Evolutionary conservation across 805 yeast genomes (phyloP), one percentile per base, ranked within the genome.

Genomic region (Ogataea populi-albae): DNA sequence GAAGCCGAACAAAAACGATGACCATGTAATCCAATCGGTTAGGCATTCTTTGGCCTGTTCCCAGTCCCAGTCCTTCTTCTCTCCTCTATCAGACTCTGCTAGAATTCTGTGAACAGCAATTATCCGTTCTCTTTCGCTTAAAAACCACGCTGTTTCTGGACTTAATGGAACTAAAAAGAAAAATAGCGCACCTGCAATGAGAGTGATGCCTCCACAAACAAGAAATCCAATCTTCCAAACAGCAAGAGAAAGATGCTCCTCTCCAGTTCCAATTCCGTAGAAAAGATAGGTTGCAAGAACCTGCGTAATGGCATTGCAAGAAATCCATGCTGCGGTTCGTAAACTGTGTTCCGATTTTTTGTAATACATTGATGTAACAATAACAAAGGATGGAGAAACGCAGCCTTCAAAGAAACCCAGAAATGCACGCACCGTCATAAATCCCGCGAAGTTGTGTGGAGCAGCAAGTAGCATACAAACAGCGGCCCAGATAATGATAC

Each of bases 191-290:
- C 84, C 85, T 10, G 76, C 49, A 7, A 69, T 50, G 3, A 79
- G 55, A 3, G 86, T 79, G 37, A 77, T 65, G 5, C 68, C 54
- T n/a, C 93, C 94, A 29, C 75, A 69, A 19, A 80, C 65, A 32
- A 83, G 59, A 53, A 72, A 83, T 4, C 79, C 54, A 10, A 77
- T 55, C 49, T 72, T 76, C 89, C 89, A 84, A 3, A 80, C 65
- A 2, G 57, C 65, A 8, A 79, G 57, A 10, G 68, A 34, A 53
- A 65, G 73, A 6, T 56, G 33, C 73, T 46, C 49, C 12, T 26
- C 38, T 36, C 43, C 42, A 69, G 55, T 74, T 21, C 44, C 64
- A 62, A 23, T 73, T 46, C 78, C 79, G 46, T 76, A 75, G 4
- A 80, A 74, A 35, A 79, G 66, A 10, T 68, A 66, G 23, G 68